Base-by-base conservation (phyloP, 306 rosid species). In the Cajanus cajan region DNA sequence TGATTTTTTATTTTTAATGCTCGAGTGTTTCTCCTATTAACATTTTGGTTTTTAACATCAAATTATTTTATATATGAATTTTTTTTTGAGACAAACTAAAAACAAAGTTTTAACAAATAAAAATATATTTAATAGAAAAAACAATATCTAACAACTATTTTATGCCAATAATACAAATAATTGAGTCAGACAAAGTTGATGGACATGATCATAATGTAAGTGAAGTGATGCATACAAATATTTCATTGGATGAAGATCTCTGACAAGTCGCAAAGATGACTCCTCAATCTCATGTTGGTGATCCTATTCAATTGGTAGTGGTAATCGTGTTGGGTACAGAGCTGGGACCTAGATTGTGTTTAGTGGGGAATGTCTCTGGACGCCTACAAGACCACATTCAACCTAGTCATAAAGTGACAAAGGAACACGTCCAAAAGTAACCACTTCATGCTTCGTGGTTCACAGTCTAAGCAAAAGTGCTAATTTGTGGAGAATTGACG, bases 301-400 rank as follows among this genome's bases (percentile, higher is more conserved):
- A 58, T 58, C 18, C 18, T 58, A 24, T 55, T 28, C 31, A 28
- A 36, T 51, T 19, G 22, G 8, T 37, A 6, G 37, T 4, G n/a
- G 25, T 10, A 16, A 36, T 48, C 80, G 33, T 83, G 74, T 31
- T 68, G 21, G 43, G 36, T 12, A 52, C 50, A 71, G 18, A 8
- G 44, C 16, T 62, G 21, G 14, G n/a, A 50, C 58, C 69, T 58
- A 28, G 1, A 28, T 28, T 37, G 24, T 28, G 44, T 12, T 37
- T 34, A 36, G 50, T 7, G 74, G 54, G 40, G 36, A 64, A 84
- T 84, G 90, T 84, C 58, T 7, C 72, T 82, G 64, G 88, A 48
- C 79, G 84, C 16, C 3, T 55, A 37, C 45, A 55, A 6, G 85
- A 5, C 86, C 76, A 81, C 33, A 59, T 87, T n/a, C 90, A 81